Base-by-base conservation (phyloP, 768 basidiomycete genomes). In the Pholiota molesta region DNA sequence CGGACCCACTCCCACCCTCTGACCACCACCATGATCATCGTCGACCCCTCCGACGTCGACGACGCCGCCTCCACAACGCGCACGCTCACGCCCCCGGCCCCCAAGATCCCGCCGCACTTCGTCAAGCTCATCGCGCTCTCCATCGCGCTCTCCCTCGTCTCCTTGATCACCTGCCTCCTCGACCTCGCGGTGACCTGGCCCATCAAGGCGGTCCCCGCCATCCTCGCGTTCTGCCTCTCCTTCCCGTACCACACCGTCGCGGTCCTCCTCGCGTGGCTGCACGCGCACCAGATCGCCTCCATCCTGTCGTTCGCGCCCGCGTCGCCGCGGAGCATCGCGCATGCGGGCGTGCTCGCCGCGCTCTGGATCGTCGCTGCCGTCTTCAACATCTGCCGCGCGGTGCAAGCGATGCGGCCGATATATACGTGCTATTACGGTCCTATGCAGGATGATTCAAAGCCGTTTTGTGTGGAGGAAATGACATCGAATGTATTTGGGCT, bases 231-330 rank as follows among this genome's bases (percentile, higher is more conserved):
- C 47, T 49, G 47, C 13, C 19, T 49, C 23, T 49, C 47, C 1
- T 49, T 49, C 47, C 47, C 47, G 11, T 49, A 49, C 47, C 47
- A 49, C 23, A 49, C 47, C 47, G 47, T 23, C 47, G 47, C 47
- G 23, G 47, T 49, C 23, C 47, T 49, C 47, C 47, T 49, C 13
- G 47, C 23, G 19, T 49, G 47, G 47, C 47, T 49, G 11, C 47
- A 49, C 7, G 19, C 19, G 14, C 47, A 49, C 47, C 47, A 49
- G 13, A 49, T 49, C 13, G 23, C 47, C 3, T 49, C 47, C 13
- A 26, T 49, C 23, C 47, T 49, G 8, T 49, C 47, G 4, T 49
- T 49, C 11, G 13, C 47, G 3, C 47, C 47, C 11, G 47, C 47
- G 9, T 49, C 47, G 23, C 47, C 47, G 47, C 23, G 47, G 47